Evolutionary conservation across 1,284 basidiomycete genomes (phyloP).

Genomic region (Leccinum angustisporum): DNA sequence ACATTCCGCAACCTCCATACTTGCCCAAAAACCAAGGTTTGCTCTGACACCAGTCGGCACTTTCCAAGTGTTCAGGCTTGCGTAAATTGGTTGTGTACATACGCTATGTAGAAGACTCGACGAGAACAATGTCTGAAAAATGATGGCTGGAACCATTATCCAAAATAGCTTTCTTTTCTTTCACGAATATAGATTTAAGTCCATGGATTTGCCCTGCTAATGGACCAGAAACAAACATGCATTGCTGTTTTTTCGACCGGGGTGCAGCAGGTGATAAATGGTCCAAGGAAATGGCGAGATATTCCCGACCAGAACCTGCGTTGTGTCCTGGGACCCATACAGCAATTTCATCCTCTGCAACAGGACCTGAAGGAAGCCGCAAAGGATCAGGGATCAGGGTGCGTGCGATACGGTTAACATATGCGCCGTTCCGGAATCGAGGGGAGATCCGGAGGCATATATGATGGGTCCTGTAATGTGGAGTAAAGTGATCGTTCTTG

Average conservation of each 20-base stretch:
- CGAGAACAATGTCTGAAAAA: neutral
- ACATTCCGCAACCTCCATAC: no score
- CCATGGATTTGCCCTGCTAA: neutral
- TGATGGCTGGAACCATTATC: neutral
- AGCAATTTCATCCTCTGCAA: neutral
- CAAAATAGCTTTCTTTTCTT: neutral
- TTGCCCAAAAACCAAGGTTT: no score
- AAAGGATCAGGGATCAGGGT: neutral
- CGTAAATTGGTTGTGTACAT: no score
- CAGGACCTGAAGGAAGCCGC: neutral
- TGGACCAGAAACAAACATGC: neutral
- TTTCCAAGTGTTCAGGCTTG: no score
- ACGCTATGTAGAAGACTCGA: neutral
- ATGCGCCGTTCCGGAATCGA: neutral
- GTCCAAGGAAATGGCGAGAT: neutral
- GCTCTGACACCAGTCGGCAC: no score
- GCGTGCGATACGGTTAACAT: neutral
- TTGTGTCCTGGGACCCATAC: neutral
- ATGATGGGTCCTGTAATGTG: neutral
- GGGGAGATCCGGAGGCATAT: neutral
- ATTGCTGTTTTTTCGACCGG: neutral
- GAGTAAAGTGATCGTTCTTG: neutral
- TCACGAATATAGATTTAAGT: neutral
- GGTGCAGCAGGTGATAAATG: neutral
- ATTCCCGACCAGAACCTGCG: neutral